Conservation (phyloP, 345 rosid genomes). For the Sisymbrium altissimum region DNA sequence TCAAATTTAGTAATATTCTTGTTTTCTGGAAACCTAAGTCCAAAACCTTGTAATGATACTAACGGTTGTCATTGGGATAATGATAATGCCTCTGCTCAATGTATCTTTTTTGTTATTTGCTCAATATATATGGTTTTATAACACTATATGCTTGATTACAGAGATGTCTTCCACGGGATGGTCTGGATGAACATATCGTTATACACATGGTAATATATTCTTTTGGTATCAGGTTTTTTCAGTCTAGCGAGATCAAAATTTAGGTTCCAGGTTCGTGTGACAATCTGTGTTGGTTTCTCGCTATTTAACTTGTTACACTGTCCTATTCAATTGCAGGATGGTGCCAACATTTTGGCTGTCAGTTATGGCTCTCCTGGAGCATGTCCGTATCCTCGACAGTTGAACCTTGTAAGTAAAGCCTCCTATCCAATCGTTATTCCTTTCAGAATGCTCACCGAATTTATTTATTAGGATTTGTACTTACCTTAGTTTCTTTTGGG, state of each 20-base stretch:
- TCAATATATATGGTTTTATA: neutral
- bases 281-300: neutral
- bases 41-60: neutral
- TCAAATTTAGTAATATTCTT: neutral
- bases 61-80: neutral
- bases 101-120: neutral
- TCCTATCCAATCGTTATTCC: neutral
- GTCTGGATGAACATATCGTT: conserved; percentile 17
- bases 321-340: conserved; percentile 10
- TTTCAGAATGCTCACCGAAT: neutral
- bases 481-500: neutral
- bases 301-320: neutral
- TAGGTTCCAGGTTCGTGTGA: neutral
- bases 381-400: conserved; percentile 20
- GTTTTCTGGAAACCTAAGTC: neutral
- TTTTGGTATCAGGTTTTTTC: neutral
- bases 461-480: neutral
- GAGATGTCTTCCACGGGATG: conserved; percentile 24
- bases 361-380: conserved; percentile 23
- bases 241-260: neutral
- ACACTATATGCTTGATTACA: neutral
- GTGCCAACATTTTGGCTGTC: conserved; percentile 22
- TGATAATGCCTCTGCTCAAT: neutral
- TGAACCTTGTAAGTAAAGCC: conserved; percentile 9
- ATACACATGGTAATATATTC: conserved; percentile 17